Evolutionary conservation across 306 rosid species (phyloP), one percentile per base, ranked within the genome.

Genomic region (Quercus suber): DNA sequence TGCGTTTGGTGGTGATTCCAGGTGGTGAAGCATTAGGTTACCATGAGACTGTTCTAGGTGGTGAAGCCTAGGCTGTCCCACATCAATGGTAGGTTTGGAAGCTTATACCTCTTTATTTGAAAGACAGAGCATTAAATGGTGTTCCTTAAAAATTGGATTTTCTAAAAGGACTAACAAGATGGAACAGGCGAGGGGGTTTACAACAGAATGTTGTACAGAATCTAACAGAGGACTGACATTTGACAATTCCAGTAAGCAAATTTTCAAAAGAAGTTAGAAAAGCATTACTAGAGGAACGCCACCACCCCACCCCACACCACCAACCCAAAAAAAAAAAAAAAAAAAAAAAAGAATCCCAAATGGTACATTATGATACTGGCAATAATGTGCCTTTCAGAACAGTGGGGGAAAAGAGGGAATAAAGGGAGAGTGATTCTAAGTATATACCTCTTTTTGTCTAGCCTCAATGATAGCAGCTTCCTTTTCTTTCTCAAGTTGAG

Each of bases 381-480:
- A 33, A 35, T 35, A 18, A 35, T 35, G 17, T 17, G 49, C 6
- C 15, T 4, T 33, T 67, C 51, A 55, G 57, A 53, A 45, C 27
- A 68, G 51, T 33, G 55, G n/a, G 58, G 28, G 35, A 8, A 60
- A 82, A 63, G 57, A 79, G 52, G 4, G 59, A 77, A 33, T 55
- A 21, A 68, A 30, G 35, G 5, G 61, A 4, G 41, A 35, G 73
- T 52, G 45, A 68, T 45, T 60, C 20, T 35, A 82, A 68, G 71
- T 28, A 58, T 0, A 56, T 89, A 93, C 98, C 90, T 93, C 91
- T 76, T 89, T 91, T 79, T 69, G 80, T 69, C 89, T 90, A 8
- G 97, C 95, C 83, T 92, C 98, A 28, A 85, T 81, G 63, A 89
- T 87, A 76, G 98, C 89, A 60, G 88, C 90, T 67, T 89, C 93